Conservation (phyloP, 345 rosid genomes). For the Hibiscus mutabilis region DNA sequence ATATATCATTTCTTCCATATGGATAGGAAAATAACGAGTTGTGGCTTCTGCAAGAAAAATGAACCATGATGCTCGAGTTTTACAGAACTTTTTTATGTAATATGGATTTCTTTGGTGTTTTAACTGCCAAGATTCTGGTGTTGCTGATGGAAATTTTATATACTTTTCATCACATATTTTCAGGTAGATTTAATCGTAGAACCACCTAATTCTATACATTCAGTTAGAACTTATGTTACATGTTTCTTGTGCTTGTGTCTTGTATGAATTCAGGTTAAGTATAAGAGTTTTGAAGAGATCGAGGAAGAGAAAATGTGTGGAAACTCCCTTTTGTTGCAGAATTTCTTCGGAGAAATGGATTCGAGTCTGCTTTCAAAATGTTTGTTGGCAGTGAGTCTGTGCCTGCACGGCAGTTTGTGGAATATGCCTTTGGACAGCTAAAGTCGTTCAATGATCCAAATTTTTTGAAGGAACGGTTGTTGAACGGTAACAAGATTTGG, state of each 20-base stretch:
- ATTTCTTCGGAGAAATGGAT: slow-evolving; percentile 54
- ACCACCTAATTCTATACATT: background rate
- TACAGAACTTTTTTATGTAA: background rate
- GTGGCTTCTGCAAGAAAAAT: background rate
- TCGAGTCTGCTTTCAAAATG: slow-evolving; percentile 52
- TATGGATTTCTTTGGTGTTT: background rate
- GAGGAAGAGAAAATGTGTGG: slow-evolving; percentile 84
- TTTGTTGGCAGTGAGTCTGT: slow-evolving; percentile 59
- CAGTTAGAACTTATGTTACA: background rate
- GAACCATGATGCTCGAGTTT: background rate
- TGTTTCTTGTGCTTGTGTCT: background rate
- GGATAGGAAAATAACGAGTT: background rate
- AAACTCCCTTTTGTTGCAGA: slow-evolving; percentile 60
- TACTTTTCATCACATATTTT: background rate
- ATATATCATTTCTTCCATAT: background rate
- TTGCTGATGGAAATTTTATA: background rate
- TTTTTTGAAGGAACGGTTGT: slow-evolving; percentile 27
- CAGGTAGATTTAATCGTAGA: background rate
- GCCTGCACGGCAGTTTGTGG: slow-evolving; percentile 80
- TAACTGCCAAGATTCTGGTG: background rate
- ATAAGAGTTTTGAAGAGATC: slow-evolving; percentile 68
- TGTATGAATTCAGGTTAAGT: slow-evolving; percentile 53
- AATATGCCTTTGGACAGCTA: slow-evolving; percentile 81
- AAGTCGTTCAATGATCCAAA: slow-evolving; percentile 61
- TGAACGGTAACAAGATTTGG: slow-evolving; percentile 21